Evolutionary conservation across 495 filamentous ascomycete species (phyloP), one percentile per base, ranked within the genome.

Genomic region (Cladorrhinum samala): DNA sequence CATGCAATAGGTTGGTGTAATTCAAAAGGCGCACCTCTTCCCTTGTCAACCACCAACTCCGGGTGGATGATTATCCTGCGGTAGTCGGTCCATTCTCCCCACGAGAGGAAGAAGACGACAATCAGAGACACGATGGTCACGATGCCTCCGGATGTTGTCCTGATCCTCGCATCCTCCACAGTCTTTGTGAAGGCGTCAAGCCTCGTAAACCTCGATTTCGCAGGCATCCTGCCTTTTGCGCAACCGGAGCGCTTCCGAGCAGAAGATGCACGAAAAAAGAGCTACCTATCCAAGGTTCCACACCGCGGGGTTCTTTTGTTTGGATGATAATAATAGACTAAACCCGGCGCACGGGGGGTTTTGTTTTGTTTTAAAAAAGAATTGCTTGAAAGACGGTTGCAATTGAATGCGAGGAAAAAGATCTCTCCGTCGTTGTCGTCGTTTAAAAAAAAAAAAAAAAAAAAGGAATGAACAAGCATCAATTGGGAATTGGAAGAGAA

Each of bases 141-240:
- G 54, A 97, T 83, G 60, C 93, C 93, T 46, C 93, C 93, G 11
- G 89, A 93, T 11, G 94, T 97, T n/a, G 93, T 98, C 62, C 94
- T 87, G 68, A 97, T 82, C 54, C 94, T 82, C 56, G 93, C 93
- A 84, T 98, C 93, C 65, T 97, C 94, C 42, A 98, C 93, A 33
- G 93, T 98, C 71, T 98, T 98, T 33, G 91, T 93, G 68, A 98
- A 98, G 73, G 93, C 93, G 69, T 98, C 93, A 41, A 98, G 86
- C 75, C 88, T 86, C 43, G 88, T 95, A 67, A 98, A 95, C 67
- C 93, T 86, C 59, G 89, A 94, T 64, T 85, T 85, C 27, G 78
- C 62, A 54, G 83, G 69, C 82, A 85, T 85, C 30, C 58, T 70
- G 67, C 27, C 17, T 57, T 9, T 14, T 54, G 46, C 40, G 53